Base-by-base conservation (phyloP, 1,284 basidiomycete species). In the Amylostereum areolatum region DNA sequence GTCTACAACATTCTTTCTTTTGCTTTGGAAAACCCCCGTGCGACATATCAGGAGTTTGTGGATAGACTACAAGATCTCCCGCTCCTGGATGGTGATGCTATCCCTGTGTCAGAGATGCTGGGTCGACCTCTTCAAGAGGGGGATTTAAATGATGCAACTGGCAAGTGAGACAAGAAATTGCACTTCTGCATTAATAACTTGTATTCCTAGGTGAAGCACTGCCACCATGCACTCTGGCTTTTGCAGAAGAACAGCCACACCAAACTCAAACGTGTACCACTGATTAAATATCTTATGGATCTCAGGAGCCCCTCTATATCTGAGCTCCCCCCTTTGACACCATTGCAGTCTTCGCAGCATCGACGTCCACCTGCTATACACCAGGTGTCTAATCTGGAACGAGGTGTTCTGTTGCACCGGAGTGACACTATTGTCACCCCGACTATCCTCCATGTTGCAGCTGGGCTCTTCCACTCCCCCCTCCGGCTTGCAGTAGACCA, bases 401-500 rank as follows among this genome's bases (percentile, higher is more conserved):
- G 61, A 45, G 64, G 66, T 42, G 66, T 73, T 36, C 63, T 72
- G 32, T 65, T 67, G 53, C 67, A 74, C 51, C 60, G 64, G 28
- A 71, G 66, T 50, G 54, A 58, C 31, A 74, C 80, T 10, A 69
- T 77, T 30, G 72, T 82, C 11, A 81, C 80, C 1, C 68, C 77
- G 0, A 60, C 66, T 32, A 74, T 84, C 10, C 66, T 66, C 11
- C 59, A 61, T 0, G 69, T 84, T 47, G 35, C 37, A 29, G n/a
- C 28, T 1, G 31, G 18, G 12, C 24, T 45, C 27, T 50, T 50
- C 31, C 10, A 12, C 25, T 33, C 39, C 7, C 12, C 18, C n/a
- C 40, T 42, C 7, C 18, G 12, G 39, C 10, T 43, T 42, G 37
- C 32, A 8, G 8, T 8, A 8, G 33, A 35, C 8, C 8, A 35